A percentile compares a stretch with the other conserved stretches of the same genome.
These are phyloP conservation scores for Cardamine resedifolia DNA, from an alignment of 345 rosid species.

Conservation along the genomic window DNA sequence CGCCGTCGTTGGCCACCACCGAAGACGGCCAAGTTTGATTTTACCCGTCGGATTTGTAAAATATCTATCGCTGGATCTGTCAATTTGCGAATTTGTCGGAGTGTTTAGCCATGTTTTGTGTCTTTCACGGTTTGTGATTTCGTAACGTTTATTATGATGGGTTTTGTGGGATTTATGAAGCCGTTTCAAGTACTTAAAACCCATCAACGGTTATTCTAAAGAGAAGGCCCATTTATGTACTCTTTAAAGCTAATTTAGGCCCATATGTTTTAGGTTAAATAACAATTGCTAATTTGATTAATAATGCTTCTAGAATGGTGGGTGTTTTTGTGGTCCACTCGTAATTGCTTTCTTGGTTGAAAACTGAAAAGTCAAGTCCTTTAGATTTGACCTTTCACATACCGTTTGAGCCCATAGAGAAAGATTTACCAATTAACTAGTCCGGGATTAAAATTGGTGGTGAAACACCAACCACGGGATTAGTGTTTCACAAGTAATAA, in stretches of 20 bases:
- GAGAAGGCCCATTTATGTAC: neutral
- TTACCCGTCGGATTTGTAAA: neutral
- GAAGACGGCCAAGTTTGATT: slow-evolving; percentile 55
- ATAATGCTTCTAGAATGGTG: slow-evolving; percentile 8
- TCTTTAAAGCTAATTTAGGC: neutral
- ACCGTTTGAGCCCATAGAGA: slow-evolving; percentile 3
- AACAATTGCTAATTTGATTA: neutral
- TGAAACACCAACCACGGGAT: neutral
- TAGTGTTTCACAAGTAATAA: neutral
- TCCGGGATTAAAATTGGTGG: neutral
- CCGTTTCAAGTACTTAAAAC: neutral
- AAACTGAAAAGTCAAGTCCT: slow-evolving; percentile 8
- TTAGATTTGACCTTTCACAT: slow-evolving; percentile 15
- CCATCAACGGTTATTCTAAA: neutral
- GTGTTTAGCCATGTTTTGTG: slow-evolving; percentile 23
- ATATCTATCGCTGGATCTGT: slow-evolving; percentile 7
- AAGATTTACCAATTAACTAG: neutral
- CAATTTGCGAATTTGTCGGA: slow-evolving; percentile 13
- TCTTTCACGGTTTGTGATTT: slow-evolving; percentile 7
- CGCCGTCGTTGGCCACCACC: slow-evolving; percentile 86
- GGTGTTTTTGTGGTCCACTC: neutral
- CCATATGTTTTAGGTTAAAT: neutral
- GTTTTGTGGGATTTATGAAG: slow-evolving; percentile 18
- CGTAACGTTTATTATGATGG: neutral
- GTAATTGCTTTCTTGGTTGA: slow-evolving; percentile 1